Evolutionary conservation across 352 stramenopile genomes (phyloP), one percentile per base, ranked within the genome.

Genomic region (Globisporangium takayamanum): DNA sequence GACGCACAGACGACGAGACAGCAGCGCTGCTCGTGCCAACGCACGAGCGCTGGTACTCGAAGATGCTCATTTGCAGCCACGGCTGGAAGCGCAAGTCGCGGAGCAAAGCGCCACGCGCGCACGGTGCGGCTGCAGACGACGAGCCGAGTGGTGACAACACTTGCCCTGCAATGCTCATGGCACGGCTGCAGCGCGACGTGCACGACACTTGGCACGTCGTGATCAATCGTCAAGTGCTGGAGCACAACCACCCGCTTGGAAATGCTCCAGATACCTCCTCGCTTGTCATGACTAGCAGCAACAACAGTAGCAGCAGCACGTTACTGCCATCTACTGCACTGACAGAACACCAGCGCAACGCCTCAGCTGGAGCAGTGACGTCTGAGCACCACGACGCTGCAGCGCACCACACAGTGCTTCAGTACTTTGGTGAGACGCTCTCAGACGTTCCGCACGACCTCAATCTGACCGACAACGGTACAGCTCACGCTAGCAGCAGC

Each of bases 61-160:
- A 92, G 64, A 59, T 92, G 62, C 55, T 89, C 20, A 89, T 89
- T 48, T 92, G 81, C 55, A 85, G 75, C 7, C 78, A 87, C 51
- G 81, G 81, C 0, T 89, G 81, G 81, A 87, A 87, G 53, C 78
- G 81, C 26, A 80, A 83, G 68, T 74, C 68, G 11, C 70, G 79
- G 5, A 77, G 68, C 50, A 85, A 87, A 39, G 54, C 50, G 12
- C 50, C 7, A 53, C 64, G n/a, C 48, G 36, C 49, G 20, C 49
- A 51, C 53, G 47, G 5, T 39, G 33, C 33, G 7, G 33, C 26
- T 2, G 50, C 49, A 7, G 50, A 37, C 39, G 37, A 42, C 49
- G 50, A 30, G 33, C 20, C 16, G 53, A 60, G 25, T 20, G 47
- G 50, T 12, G 14, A 56, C 2, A 64, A 48, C 11, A 62, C 73